Percentiles rank a stretch among this genome's conserved stretches.
Conservation (phyloP, 2,329 filamentous ascomycete species). For the Paradendryphiella salina region DNA sequence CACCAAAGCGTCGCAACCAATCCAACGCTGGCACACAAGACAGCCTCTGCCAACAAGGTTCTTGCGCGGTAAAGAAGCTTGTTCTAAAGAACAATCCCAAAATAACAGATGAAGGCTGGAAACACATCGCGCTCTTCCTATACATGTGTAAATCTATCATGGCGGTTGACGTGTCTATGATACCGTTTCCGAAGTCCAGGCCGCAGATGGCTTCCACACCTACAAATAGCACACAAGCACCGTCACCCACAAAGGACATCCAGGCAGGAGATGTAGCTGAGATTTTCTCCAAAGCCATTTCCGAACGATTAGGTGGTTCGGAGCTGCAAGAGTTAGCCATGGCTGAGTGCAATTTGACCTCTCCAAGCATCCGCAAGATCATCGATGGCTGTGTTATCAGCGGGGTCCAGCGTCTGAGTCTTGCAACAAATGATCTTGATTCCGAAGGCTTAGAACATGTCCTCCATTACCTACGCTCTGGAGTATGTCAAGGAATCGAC, state of each 20-base stretch:
- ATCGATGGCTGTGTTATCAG: conserved; percentile 82
- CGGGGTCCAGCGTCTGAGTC: conserved; percentile 75
- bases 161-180: conserved; percentile 81
- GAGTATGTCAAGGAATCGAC: conserved; percentile 84
- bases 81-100: conserved; percentile 87
- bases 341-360: conserved; percentile 73
- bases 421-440: conserved; percentile 81
- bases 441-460: conserved; percentile 75
- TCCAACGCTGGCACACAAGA: conserved; percentile 20
- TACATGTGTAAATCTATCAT: conserved; percentile 88
- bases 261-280: conserved; percentile 59
- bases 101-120: conserved; percentile 86
- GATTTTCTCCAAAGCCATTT: conserved; percentile 74
- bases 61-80: conserved; percentile 81
- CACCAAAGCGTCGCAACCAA: conserved; percentile 49
- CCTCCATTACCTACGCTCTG: conserved; percentile 72
- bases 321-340: conserved; percentile 82
- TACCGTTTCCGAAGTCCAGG: conserved; percentile 61
- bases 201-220: conserved; percentile 21
- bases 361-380: conserved; percentile 71
- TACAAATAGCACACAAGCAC: conserved; percentile 15
- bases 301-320: conserved; percentile 73
- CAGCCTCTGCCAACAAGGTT: conserved; percentile 36
- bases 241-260: conserved; percentile 12
- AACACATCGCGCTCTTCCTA: conserved; percentile 83